Base-by-base conservation (phyloP, 208 protist genomes). In the Angomonas ambiguus region DNA sequence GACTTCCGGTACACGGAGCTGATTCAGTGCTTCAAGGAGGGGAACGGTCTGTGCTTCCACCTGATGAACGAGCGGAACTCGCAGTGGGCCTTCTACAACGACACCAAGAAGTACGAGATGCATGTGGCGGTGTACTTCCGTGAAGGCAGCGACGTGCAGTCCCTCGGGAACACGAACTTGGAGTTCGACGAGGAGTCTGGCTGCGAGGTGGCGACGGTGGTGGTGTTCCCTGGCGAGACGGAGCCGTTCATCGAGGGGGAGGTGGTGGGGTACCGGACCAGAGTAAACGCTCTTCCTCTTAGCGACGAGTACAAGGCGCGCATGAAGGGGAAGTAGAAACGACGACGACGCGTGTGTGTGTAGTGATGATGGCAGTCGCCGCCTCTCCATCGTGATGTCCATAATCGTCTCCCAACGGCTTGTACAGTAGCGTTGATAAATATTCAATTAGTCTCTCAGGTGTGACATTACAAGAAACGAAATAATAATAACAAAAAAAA, bases 221-320 rank as follows among this genome's bases (percentile, higher is more conserved):
- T 88, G 5, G 88, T 96, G 57, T 79, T 82, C 56, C 91, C 91
- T 13, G 56, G 51, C 22, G 76, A 90, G 74, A 96, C 87, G 34
- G 82, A 87, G 67, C 71, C 89, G 78, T 94, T 96, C 71, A 88
- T 94, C 63, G 74, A 88, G 58, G 91, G 91, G 25, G 65, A 65
- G 27, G 87, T 93, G 61, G 93, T 89, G 70, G 87, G 91, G 56
- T 86, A 84, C 72, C 77, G 82, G 73, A 67, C 74, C 22, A 92
- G 87, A 79, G 90, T 92, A 76, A 76, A 86, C 61, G 86, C 84
- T 20, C 51, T 83, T 20, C 83, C 83, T 28, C 72, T 91, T 25
- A 77, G 75, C 20, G 79, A 85, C 13, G 79, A 87, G 71, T 77
- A 82, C 51, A 76, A 64, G 51, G 67, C 70, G 53, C 77, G 70